These are phyloP conservation scores for Prunus campanulata DNA, from an alignment of 306 rosid genomes.

Conservation along the genomic window DNA sequence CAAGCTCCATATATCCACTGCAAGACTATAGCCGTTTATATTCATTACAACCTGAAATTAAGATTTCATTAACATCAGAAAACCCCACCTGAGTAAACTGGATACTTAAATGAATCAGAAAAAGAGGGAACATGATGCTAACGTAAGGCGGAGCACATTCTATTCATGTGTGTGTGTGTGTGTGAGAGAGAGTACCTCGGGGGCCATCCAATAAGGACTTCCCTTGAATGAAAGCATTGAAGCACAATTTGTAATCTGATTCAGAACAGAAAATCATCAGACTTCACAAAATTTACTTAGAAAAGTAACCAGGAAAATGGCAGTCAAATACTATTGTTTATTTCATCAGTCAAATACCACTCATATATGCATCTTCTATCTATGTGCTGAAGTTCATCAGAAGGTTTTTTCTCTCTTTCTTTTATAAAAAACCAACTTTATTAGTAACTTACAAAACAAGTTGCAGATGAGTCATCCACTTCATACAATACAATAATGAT, in stretches of 20 bases:
- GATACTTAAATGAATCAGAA: background rate
- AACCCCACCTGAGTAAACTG: background rate
- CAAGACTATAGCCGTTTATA: conserved; percentile 76
- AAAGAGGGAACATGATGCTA: background rate
- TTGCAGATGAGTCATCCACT: background rate
- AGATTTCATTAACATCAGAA: conserved; percentile 21
- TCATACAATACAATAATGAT: background rate
- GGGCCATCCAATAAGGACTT: conserved; percentile 99
- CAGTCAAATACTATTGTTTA: no score
- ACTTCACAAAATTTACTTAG: conserved; percentile 6
- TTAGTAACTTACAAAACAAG: background rate
- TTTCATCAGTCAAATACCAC: background rate
- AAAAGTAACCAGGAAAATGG: conserved; percentile 3
- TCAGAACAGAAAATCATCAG: conserved; percentile 23
- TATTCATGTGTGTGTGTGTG: background rate
- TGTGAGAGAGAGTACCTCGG: conserved; percentile 60
- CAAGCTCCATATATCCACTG: conserved; percentile 97
- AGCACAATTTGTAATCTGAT: conserved; percentile 68
- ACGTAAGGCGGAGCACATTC: background rate
- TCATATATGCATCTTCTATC: background rate
- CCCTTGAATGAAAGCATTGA: conserved; percentile 98
- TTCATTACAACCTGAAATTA: conserved; percentile 88
- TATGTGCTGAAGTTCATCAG: background rate
- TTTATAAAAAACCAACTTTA: background rate
- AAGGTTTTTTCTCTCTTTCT: background rate